phyloP scores from a whole-genome alignment of 2,329 filamentous ascomycete species.

The Aspergillus nomiae region DNA sequence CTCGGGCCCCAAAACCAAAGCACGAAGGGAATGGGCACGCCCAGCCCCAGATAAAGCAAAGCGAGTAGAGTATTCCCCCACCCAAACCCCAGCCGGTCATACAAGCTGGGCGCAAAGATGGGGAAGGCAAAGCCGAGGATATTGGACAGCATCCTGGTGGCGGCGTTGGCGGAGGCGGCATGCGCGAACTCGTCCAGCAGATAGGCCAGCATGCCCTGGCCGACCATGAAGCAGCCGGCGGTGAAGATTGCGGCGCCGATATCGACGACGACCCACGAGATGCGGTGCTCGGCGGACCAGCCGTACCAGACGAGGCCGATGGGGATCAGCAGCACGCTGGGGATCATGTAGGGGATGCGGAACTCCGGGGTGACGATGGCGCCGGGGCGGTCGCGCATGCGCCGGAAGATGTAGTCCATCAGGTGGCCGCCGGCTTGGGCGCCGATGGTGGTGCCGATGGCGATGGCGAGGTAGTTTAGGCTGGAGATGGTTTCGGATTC shows the following conservation, averaged over 20 bases:
- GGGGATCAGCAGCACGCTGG: background rate
- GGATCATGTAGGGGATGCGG: conserved; percentile 1
- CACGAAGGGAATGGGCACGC: background rate
- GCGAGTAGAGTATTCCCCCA: background rate
- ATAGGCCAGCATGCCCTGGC: background rate
- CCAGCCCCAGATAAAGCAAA: background rate
- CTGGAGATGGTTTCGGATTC: background rate
- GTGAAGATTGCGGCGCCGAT: background rate
- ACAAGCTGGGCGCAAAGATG: background rate
- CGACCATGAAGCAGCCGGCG: conserved; percentile 1
- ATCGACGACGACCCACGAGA: background rate
- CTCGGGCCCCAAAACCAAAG: background rate
- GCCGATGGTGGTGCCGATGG: background rate
- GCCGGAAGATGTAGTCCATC: background rate
- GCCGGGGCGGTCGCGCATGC: background rate
- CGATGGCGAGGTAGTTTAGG: conserved; percentile 1
- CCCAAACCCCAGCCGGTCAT: background rate
- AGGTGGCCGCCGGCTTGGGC: conserved; percentile 3
- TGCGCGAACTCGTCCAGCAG: background rate
- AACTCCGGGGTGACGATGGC: background rate
- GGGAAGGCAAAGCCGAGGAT: background rate
- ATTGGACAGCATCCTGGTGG: background rate
- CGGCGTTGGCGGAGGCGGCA: background rate
- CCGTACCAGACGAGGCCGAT: conserved; percentile 1
- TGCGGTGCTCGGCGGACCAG: background rate